Conservation (phyloP, 768 basidiomycete genomes). For the Phanerodontia chrysosporium region DNA sequence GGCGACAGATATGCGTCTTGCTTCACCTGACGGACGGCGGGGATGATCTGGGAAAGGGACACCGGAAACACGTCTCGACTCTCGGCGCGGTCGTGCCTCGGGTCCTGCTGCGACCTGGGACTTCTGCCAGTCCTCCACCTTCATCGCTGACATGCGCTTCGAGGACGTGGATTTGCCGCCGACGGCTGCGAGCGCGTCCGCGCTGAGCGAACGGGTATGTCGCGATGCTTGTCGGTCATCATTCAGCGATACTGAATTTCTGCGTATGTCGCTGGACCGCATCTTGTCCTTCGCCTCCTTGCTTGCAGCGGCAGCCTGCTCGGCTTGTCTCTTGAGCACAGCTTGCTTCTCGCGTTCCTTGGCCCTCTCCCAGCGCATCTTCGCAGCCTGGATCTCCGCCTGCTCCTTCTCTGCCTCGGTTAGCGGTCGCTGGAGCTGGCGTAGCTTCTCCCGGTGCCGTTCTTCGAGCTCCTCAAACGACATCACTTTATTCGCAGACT, state of each 20-base stretch:
- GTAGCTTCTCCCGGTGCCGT: slow-evolving; percentile 81
- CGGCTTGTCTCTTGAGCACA: slow-evolving; percentile 67
- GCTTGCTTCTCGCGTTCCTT: slow-evolving; percentile 71
- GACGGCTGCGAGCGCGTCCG: slow-evolving; percentile 50
- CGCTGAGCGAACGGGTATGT: slow-evolving; percentile 57
- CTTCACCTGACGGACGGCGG: slow-evolving; percentile 22
- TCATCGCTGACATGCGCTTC: slow-evolving; percentile 67
- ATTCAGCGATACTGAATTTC: slow-evolving; percentile 5
- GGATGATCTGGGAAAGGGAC: slow-evolving; percentile 56
- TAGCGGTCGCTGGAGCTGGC: slow-evolving; percentile 76
- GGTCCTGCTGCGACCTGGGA: slow-evolving; percentile 48
- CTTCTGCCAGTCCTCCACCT: slow-evolving; percentile 84
- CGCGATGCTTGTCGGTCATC: slow-evolving; percentile 2
- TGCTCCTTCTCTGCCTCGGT: slow-evolving; percentile 78
- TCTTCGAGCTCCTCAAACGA: slow-evolving; percentile 88
- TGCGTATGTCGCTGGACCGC: slow-evolving; percentile 12
- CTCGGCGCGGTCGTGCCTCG: slow-evolving; percentile 17
- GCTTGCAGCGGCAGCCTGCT: slow-evolving; percentile 43
- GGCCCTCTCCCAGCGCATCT: slow-evolving; percentile 78
- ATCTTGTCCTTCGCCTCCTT: slow-evolving; percentile 44
- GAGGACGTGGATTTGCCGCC: slow-evolving; percentile 37
- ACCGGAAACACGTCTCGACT: slow-evolving; percentile 32
- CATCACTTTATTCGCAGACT: slow-evolving; percentile 48
- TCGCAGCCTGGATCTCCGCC: slow-evolving; percentile 71
- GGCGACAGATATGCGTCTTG: slow-evolving; percentile 28